phyloP scores from a whole-genome alignment of 495 filamentous ascomycete genomes.

The Tuber calosporum region DNA sequence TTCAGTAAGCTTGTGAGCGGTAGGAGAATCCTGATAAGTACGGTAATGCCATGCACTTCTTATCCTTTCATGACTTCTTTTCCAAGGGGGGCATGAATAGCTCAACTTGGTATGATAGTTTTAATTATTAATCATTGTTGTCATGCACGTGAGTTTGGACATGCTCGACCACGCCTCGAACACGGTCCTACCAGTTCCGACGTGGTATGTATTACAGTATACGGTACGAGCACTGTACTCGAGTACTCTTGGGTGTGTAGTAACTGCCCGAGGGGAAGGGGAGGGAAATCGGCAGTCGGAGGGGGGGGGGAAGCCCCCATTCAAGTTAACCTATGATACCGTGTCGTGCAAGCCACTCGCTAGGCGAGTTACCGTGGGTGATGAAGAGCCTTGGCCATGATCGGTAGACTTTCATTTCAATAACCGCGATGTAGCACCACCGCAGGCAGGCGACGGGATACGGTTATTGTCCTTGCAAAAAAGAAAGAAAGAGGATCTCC shows the following conservation, averaged over 20 bases:
- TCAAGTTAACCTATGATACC: background rate
- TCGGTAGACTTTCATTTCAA: background rate
- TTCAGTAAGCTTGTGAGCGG: background rate
- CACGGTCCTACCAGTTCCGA: background rate
- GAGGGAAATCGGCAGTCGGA: background rate
- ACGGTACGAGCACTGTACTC: too few species aligned
- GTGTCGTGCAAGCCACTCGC: background rate
- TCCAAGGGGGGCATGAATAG: background rate
- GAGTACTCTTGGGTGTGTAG: background rate
- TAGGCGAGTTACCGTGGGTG: background rate
- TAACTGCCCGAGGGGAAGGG: background rate
- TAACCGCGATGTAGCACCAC: background rate
- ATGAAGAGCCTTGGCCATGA: background rate
- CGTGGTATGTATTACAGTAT: background rate
- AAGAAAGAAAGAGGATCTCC: background rate
- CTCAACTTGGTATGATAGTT: background rate
- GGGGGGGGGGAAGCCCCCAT: too few species aligned
- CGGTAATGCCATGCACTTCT: background rate
- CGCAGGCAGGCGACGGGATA: background rate
- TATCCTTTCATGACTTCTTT: background rate
- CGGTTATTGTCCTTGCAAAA: background rate
- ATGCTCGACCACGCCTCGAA: background rate
- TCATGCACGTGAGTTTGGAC: background rate
- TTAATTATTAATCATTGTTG: background rate
- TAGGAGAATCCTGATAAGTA: background rate